Base-by-base conservation (phyloP, 2,329 filamentous ascomycete species). In the Leptographium wingfieldii region DNA sequence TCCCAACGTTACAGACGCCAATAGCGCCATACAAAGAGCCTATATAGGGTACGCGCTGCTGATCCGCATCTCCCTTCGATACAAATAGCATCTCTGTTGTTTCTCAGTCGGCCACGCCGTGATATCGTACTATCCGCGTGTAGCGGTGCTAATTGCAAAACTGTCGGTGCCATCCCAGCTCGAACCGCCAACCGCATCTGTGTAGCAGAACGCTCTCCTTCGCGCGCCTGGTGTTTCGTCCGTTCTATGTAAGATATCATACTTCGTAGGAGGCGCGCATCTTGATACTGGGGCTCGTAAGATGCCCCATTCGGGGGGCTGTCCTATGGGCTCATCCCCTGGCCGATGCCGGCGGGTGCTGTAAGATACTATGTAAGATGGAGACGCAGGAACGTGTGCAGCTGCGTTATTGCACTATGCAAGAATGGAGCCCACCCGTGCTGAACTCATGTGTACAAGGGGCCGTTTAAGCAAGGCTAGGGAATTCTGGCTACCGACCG, bases 21-120 rank as follows among this genome's bases (percentile, higher is more conserved):
- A 33, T 53, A 53, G 51, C 51, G 51, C 51, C 27, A 33, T 53
- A 31, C 33, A 14, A 16, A 12, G 12, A 40, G 38, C 38, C 38
- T 40, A 40, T 40, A 14, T 40, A 40, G 38, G 31, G 29, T 12
- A 31, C 10, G 29, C 49, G 25, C 25, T 40, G 59, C 27, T 55
- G 59, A 60, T 57, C 59, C 33, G 51, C 27, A 58, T 60, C 55
- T 55, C 56, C 25, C 43, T 22, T 25, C 12, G 33, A 25, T 29
- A 11, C 11, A 22, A 19, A 46, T n/a, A n/a, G 43, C 43, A 9
- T 43, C 22, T 40, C 53, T 38, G 10, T 29, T 22, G n/a, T 6
- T 35, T 31, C 52, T 11, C 19, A 19, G 31, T 54, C 52, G 52
- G 52, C 52, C 52, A 54, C 52, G 27, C 52, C 52, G 52, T 33